Conservation (phyloP, 2,329 filamentous ascomycete species). For the Calonectria montana region DNA sequence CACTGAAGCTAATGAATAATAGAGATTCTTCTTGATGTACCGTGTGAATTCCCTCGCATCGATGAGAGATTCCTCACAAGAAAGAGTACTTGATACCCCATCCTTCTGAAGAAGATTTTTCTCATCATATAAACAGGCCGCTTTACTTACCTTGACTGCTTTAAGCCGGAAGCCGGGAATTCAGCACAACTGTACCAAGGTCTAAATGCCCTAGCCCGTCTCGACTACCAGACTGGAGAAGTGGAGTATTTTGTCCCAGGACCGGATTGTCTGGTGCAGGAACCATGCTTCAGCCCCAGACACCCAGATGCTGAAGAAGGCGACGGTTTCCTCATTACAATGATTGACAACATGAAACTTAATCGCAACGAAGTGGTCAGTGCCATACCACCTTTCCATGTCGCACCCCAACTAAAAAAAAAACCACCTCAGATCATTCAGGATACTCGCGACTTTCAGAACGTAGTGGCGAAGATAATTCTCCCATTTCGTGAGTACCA, state of each 20-base stretch:
- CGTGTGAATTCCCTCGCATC: background rate
- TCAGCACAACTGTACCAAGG: background rate
- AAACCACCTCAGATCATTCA: background rate
- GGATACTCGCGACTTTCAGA: background rate
- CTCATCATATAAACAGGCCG: background rate
- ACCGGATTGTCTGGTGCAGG: background rate
- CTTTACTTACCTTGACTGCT: background rate
- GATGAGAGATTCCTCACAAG: background rate
- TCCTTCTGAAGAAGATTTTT: background rate
- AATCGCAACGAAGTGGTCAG: background rate
- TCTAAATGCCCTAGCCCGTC: background rate
- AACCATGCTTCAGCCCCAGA: background rate
- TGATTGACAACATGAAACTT: background rate
- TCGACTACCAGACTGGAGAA: background rate
- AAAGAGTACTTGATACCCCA: background rate
- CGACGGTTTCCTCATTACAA: background rate
- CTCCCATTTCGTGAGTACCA: background rate
- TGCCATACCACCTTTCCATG: rapidly evolving
- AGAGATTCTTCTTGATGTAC: background rate
- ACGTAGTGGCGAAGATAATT: background rate
- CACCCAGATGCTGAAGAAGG: background rate
- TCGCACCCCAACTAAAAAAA: background rate
- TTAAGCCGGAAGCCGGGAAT: background rate
- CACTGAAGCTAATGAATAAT: background rate
- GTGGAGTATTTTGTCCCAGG: background rate